Evolutionary conservation across 306 rosid genomes (phyloP).

Genomic region (Lagenaria siceraria): DNA sequence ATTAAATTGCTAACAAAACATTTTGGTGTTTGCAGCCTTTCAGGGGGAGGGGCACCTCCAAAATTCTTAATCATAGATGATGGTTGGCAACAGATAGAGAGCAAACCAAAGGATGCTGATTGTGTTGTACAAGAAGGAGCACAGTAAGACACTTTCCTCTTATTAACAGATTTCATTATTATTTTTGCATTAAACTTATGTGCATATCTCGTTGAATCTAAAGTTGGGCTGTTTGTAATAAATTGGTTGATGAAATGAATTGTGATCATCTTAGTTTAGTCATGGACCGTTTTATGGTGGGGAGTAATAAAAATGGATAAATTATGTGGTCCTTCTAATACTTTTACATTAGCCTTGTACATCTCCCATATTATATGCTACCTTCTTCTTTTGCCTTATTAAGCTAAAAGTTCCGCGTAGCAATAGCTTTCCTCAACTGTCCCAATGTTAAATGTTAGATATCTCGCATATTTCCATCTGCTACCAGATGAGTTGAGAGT

Average conservation of each 20-base stretch:
- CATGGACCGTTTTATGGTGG: neutral
- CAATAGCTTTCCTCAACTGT: neutral
- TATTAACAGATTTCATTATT: neutral
- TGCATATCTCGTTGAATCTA: neutral
- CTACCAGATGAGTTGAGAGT: neutral
- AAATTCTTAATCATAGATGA: constrained; percentile 84
- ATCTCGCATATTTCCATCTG: neutral
- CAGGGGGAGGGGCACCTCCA: constrained; percentile 81
- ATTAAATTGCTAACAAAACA: constrained; percentile 2
- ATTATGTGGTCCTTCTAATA: neutral
- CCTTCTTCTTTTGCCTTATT: neutral
- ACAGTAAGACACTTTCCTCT: constrained; percentile 43
- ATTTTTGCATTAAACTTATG: neutral
- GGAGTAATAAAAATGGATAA: neutral
- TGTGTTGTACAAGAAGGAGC: constrained; percentile 87
- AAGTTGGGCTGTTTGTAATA: neutral
- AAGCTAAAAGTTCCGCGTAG: neutral
- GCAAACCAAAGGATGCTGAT: constrained; percentile 37
- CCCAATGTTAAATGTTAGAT: neutral
- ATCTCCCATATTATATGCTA: neutral
- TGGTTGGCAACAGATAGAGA: constrained; percentile 98
- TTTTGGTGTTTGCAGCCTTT: constrained; percentile 42
- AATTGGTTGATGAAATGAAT: neutral
- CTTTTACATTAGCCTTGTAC: neutral
- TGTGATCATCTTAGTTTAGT: neutral